These are phyloP conservation scores for Cladosporium sp. DNA, from an alignment of 2,329 filamentous ascomycete species.

Conservation along the genomic window DNA sequence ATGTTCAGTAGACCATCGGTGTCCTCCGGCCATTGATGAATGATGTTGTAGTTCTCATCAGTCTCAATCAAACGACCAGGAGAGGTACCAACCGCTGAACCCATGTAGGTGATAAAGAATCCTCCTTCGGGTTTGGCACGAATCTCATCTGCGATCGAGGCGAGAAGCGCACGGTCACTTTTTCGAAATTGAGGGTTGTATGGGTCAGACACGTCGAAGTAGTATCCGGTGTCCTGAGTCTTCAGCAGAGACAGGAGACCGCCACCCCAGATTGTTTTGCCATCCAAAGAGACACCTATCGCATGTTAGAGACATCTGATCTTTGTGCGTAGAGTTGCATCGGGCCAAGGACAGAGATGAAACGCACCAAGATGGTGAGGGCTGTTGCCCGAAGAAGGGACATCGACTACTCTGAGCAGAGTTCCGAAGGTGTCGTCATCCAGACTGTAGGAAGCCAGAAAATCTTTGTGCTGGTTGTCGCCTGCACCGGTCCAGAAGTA, in stretches of 20 bases:
- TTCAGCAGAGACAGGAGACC: slow-evolving; percentile 24
- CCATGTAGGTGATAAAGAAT: slow-evolving; percentile 65
- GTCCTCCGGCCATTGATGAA: slow-evolving; percentile 63
- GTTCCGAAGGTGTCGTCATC: slow-evolving; percentile 65
- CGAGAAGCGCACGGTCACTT: slow-evolving; percentile 59
- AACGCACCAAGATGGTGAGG: slow-evolving; percentile 55
- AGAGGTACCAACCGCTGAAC: slow-evolving; percentile 57
- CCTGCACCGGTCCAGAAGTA: slow-evolving; percentile 65
- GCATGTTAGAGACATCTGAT: not conserved
- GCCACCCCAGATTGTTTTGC: slow-evolving; percentile 25
- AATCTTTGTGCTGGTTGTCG: slow-evolving; percentile 60
- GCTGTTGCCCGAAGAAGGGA: slow-evolving; percentile 60
- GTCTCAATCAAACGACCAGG: slow-evolving; percentile 63
- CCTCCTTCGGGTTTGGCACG: slow-evolving; percentile 63
- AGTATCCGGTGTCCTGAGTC: slow-evolving; percentile 59
- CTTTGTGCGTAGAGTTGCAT: not conserved
- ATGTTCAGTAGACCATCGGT: slow-evolving; percentile 56
- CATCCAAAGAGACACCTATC: slow-evolving; percentile 24
- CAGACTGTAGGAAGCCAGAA: slow-evolving; percentile 59
- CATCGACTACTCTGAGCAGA: slow-evolving; percentile 59
- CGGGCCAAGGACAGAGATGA: too few relatives aligned
- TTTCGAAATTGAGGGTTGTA: slow-evolving; percentile 61
- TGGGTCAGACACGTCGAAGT: slow-evolving; percentile 60
- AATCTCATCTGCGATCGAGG: slow-evolving; percentile 63
- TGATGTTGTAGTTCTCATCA: slow-evolving; percentile 59